Evolutionary conservation across 2,329 filamentous ascomycete species (phyloP).

Genomic region (Trichothecium sympodiale): DNA sequence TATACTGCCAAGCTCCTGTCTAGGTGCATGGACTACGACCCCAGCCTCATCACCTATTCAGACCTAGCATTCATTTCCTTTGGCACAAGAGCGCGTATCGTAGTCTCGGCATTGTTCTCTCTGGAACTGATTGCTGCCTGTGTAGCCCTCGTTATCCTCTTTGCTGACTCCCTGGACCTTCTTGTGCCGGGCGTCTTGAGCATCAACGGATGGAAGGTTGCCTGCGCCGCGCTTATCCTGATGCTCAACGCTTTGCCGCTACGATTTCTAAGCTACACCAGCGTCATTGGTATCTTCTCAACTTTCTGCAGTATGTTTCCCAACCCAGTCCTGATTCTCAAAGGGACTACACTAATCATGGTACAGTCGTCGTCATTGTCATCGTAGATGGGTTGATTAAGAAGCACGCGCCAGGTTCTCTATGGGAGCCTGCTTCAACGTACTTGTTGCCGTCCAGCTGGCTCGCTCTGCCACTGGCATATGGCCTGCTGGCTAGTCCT

Average conservation of each 20-base stretch:
- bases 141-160: slow-evolving; percentile 84
- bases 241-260: slow-evolving; percentile 79
- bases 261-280: slow-evolving; percentile 77
- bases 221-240: slow-evolving; percentile 68
- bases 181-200: slow-evolving; percentile 60
- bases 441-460: slow-evolving; percentile 79
- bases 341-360: slow-evolving; percentile 2
- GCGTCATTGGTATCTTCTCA: slow-evolving; percentile 82
- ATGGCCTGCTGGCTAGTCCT: slow-evolving; percentile 77
- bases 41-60: slow-evolving; percentile 82
- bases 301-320: slow-evolving; percentile 71
- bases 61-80: slow-evolving; percentile 89
- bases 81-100: slow-evolving; percentile 67
- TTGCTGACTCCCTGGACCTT: slow-evolving; percentile 76
- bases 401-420: slow-evolving; percentile 64
- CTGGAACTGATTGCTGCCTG: slow-evolving; percentile 80
- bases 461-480: slow-evolving; percentile 75
- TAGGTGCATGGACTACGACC: slow-evolving; percentile 80
- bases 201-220: slow-evolving; percentile 68
- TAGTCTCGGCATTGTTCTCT: slow-evolving; percentile 77
- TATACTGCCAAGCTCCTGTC: slow-evolving; percentile 82
- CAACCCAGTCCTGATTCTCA: not conserved
- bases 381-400: slow-evolving; percentile 82
- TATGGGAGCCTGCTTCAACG: slow-evolving; percentile 68
- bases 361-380: slow-evolving; percentile 67